Evolutionary conservation across 2,329 filamentous ascomycete genomes (phyloP).

Genomic region (Akanthomyces dipterigenus): DNA sequence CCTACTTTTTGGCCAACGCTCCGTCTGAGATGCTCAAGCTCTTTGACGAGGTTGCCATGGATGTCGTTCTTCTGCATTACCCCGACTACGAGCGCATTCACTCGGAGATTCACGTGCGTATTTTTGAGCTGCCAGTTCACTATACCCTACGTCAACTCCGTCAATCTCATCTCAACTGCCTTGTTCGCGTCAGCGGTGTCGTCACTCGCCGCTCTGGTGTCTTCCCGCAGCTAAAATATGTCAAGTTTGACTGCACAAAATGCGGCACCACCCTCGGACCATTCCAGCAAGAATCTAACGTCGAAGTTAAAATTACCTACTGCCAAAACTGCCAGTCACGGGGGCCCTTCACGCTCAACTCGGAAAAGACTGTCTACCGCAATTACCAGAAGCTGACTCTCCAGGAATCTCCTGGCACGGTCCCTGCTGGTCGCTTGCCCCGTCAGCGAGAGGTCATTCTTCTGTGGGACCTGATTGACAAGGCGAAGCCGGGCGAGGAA

Average conservation of each 20-base stretch:
- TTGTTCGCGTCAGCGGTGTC: conserved; percentile 89
- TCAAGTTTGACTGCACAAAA: conserved; percentile 96
- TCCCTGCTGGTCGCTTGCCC: conserved; percentile 89
- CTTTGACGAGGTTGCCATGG: conserved; percentile 95
- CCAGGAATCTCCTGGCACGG: conserved; percentile 94
- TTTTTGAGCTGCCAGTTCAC: conserved; percentile 87
- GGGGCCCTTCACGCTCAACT: conserved; percentile 91
- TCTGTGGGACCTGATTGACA: conserved; percentile 94
- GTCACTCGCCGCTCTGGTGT: conserved; percentile 92
- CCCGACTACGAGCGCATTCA: conserved; percentile 97
- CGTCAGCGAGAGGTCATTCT: conserved; percentile 91
- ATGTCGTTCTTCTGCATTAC: conserved; percentile 91
- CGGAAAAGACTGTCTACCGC: conserved; percentile 94
- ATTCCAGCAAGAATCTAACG: conserved; percentile 94
- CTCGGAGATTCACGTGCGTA: conserved; percentile 94
- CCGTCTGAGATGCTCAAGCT: conserved; percentile 93
- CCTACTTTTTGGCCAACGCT: conserved; percentile 93
- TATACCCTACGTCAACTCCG: conserved; percentile 93
- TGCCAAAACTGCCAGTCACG: conserved; percentile 95
- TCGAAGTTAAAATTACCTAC: conserved; percentile 92
- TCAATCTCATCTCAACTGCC: conserved; percentile 90
- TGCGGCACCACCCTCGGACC: conserved; percentile 88
- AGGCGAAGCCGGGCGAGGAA: conserved; percentile 93
- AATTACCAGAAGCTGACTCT: conserved; percentile 98
- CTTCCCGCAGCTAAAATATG: conserved; percentile 95